Conservation (phyloP, 2,329 filamentous ascomycete species). For the Mycosphaerella arachidis region DNA sequence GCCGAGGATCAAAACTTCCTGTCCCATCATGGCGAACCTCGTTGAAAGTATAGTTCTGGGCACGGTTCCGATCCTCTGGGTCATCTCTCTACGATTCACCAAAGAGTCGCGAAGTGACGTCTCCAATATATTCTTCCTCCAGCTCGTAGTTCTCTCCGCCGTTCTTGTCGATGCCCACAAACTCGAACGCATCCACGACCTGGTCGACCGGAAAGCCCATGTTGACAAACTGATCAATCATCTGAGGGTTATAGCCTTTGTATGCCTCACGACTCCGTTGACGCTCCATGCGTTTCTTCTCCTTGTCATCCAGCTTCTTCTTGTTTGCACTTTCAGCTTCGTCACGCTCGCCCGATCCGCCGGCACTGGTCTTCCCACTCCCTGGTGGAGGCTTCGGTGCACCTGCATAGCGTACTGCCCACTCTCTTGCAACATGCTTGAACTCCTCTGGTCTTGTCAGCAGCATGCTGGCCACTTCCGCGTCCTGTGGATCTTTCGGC, state of each 20-base stretch:
- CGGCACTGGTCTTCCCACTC: constrained; percentile 31
- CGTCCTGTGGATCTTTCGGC: constrained; percentile 94
- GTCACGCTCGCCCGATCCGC: constrained; percentile 19
- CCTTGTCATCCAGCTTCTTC: constrained; percentile 50
- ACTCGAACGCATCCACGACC: constrained; percentile 81
- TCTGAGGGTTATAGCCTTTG: constrained; percentile 76
- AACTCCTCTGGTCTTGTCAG: constrained; percentile 74
- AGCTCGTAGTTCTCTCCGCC: constrained; percentile 75
- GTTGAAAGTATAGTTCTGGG: constrained; percentile 16
- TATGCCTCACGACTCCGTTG: constrained; percentile 54
- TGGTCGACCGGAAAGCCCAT: constrained; percentile 89
- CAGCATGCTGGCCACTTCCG: constrained; percentile 89
- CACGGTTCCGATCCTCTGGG: too few species aligned
- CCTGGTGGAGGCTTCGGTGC: constrained; percentile 62
- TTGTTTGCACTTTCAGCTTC: constrained; percentile 42
- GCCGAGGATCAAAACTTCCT: neutral
- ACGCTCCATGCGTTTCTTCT: constrained; percentile 54
- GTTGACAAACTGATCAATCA: constrained; percentile 76
- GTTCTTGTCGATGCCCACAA: constrained; percentile 74
- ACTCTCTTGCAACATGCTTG: constrained; percentile 76
- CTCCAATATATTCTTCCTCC: constrained; percentile 86
- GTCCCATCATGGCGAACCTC: neutral
- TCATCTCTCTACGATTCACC: constrained; percentile 58
- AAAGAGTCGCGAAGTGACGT: constrained; percentile 79
- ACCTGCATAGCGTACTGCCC: constrained; percentile 78